phyloP scores from a whole-genome alignment of 2,329 filamentous ascomycete genomes.

The Colletotrichum ledebouriae region DNA sequence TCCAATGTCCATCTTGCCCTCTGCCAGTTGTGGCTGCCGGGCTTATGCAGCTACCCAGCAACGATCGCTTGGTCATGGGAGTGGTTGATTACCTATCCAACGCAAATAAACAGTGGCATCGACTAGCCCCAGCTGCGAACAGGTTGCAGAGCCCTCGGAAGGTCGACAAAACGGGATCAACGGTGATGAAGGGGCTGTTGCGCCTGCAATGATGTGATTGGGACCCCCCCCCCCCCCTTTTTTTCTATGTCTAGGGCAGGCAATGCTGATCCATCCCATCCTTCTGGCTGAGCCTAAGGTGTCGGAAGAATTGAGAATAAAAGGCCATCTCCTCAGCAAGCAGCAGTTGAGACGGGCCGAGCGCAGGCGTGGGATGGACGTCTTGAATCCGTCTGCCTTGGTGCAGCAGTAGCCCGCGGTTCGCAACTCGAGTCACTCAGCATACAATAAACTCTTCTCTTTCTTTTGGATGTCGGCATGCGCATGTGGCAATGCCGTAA shows the following conservation, averaged over 20 bases:
- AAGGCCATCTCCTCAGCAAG: background rate
- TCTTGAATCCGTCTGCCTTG: slow-evolving; percentile 1
- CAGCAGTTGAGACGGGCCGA: slow-evolving; percentile 5
- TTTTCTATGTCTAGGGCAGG: slow-evolving; percentile 9
- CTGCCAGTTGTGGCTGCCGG: background rate
- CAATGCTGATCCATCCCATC: slow-evolving; percentile 2
- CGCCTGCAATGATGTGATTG: slow-evolving; percentile 13
- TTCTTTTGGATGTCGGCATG: background rate
- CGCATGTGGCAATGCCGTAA: background rate
- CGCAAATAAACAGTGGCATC: slow-evolving; percentile 23
- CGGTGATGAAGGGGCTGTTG: slow-evolving; percentile 19
- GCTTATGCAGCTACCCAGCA: slow-evolving; percentile 21
- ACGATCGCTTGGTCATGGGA: slow-evolving; percentile 7
- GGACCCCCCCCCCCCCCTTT: background rate
- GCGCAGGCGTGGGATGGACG: background rate
- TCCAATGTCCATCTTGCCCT: slow-evolving; percentile 15
- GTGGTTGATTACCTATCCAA: slow-evolving; percentile 3
- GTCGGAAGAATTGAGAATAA: background rate
- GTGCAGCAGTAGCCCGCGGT: slow-evolving; percentile 1
- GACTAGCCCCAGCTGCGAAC: background rate
- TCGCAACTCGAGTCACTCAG: background rate
- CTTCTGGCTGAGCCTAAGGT: background rate
- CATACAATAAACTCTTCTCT: background rate
- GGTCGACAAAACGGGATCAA: background rate
- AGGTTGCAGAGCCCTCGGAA: background rate